Evolutionary conservation across 495 filamentous ascomycete species (phyloP), one percentile per base, ranked within the genome.

Genomic region (Penicillium arizonense): DNA sequence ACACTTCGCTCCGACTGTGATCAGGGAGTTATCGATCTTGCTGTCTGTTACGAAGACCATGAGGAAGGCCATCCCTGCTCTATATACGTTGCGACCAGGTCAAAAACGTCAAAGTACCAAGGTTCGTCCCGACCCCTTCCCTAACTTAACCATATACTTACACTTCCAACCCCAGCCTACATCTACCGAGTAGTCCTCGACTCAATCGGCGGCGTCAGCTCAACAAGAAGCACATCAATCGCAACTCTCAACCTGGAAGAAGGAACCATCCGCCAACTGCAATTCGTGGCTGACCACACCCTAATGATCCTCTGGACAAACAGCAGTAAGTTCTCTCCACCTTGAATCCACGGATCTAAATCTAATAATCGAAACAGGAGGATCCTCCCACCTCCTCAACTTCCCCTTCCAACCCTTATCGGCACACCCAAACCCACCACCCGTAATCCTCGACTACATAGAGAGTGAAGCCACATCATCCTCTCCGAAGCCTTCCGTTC

Each of bases 151-250:
- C 28, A 28, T 38, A 34, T 47, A 5, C 9, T 47, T 7, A 42
- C 18, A 41, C 24, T 35, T 32, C 26, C 39, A 24, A 20, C 20
- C 28, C 33, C 23, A 84, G 79, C 83, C 21, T 70, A 72, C 46
- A 62, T 84, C 32, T 80, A 79, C 47, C 71, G 77, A n/a, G 65
- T 77, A 13, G 59, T 70, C 3, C 63, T 84, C 11, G 61, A 71
- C 33, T 77, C 75, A 4, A 64, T 71, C 37, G 82, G 81, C 45
- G 83, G 82, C 8, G 72, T 85, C 41, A 85, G 82, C 55, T 78
- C 81, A 12, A 75, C 75, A 0, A 61, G 68, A 40, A 64, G 55
- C 28, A 73, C 69, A 13, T 71, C 74, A 5, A 48, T 75, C 18
- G 68, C 74, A 34, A 69, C 66, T 1, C 47, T 84, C 9, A 61